Conservation (phyloP, 768 basidiomycete genomes). For the Russula lepida region DNA sequence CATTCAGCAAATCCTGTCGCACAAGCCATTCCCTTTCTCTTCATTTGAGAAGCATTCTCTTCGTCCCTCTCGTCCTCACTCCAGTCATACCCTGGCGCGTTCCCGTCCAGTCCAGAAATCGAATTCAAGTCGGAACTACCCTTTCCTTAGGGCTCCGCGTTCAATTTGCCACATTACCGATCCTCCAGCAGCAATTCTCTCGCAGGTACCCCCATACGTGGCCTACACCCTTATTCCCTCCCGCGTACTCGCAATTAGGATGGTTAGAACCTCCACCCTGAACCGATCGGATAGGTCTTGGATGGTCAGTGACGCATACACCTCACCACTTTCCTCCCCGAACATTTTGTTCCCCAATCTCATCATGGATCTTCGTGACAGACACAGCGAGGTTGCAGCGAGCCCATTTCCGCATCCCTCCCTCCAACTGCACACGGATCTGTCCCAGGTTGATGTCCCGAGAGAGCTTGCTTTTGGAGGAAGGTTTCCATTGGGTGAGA, state of each 20-base stretch:
- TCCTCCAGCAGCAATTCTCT: constrained; percentile 11
- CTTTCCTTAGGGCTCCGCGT: neutral
- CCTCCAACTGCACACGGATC: neutral
- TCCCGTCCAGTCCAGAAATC: neutral
- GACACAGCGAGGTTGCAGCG: neutral
- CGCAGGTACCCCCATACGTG: constrained; percentile 1
- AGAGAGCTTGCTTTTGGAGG: neutral
- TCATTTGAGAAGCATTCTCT: neutral
- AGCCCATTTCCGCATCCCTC: neutral
- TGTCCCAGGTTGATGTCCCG: neutral
- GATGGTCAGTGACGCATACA: neutral
- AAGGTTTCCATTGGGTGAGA: neutral
- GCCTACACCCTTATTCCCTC: neutral
- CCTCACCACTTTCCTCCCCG: neutral
- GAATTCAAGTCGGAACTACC: neutral
- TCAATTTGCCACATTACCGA: neutral
- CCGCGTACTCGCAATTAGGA: neutral
- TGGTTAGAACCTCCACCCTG: neutral
- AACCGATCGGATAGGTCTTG: neutral
- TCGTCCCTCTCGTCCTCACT: neutral
- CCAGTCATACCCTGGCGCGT: neutral
- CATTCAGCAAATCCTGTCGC: neutral
- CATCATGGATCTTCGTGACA: neutral
- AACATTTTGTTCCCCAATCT: constrained; percentile 13
- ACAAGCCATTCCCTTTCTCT: neutral